phyloP scores from a whole-genome alignment of 2,329 filamentous ascomycete species.

The Alternaria metachromatica region DNA sequence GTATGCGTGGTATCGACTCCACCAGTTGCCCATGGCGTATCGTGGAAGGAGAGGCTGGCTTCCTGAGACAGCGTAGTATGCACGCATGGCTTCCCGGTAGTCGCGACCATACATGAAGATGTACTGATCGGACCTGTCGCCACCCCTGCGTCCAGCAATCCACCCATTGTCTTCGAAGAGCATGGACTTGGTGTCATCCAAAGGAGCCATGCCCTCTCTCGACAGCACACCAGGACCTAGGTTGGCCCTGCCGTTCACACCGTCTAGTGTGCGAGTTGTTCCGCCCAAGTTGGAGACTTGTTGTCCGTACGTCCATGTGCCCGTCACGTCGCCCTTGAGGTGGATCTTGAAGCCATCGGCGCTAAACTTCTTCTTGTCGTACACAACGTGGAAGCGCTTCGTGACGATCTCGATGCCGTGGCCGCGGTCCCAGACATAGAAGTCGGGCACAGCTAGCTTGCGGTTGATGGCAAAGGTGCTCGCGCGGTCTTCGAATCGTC shows the following conservation, averaged over 20 bases:
- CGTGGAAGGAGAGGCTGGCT: slow-evolving; percentile 63
- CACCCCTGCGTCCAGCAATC: slow-evolving; percentile 56
- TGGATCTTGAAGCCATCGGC: slow-evolving; percentile 57
- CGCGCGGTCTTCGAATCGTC: slow-evolving; percentile 66
- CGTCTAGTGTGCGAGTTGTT: slow-evolving; percentile 64
- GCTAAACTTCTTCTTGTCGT: slow-evolving; percentile 64
- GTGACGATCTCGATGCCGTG: slow-evolving; percentile 64
- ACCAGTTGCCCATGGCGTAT: slow-evolving; percentile 70
- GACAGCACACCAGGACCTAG: slow-evolving; percentile 62
- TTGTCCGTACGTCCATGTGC: slow-evolving; percentile 61
- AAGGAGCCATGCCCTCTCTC: slow-evolving; percentile 57
- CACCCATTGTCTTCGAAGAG: slow-evolving; percentile 63
- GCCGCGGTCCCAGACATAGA: slow-evolving; percentile 56
- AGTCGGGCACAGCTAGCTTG: slow-evolving; percentile 56
- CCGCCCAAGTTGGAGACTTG: slow-evolving; percentile 53
- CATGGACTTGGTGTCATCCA: slow-evolving; percentile 65
- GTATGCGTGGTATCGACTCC: slow-evolving; percentile 69
- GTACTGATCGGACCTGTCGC: slow-evolving; percentile 64
- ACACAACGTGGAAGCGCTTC: slow-evolving; percentile 61
- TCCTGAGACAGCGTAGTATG: slow-evolving; percentile 64
- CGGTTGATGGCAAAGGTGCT: slow-evolving; percentile 68
- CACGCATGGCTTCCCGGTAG: slow-evolving; percentile 61
- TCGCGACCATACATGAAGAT: slow-evolving; percentile 66
- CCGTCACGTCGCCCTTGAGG: slow-evolving; percentile 53
- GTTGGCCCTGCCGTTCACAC: slow-evolving; percentile 58